Evolutionary conservation across 441 rosid species (phyloP), one percentile per base, ranked within the genome.

Genomic region (Pelargonium australe): DNA sequence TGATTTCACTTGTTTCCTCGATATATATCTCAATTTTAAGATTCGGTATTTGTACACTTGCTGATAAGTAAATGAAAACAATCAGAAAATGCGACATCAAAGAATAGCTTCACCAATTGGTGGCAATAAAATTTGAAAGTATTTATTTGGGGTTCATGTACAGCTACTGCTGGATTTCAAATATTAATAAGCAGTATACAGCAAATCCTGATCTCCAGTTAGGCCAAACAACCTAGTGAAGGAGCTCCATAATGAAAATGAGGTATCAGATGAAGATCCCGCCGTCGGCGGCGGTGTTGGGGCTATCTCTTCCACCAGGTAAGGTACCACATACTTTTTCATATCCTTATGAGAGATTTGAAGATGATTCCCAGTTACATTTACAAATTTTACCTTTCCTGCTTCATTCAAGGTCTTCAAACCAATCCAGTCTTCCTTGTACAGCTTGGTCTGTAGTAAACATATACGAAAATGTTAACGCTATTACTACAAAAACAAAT

Each of bases 341-440:
- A 87, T 73, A 69, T 87, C 88, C 16, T 47, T 37, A 31, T 0
- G 66, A 20, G 95, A 87, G 67, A 89, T 87, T 61, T 80, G 82
- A 0, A 87, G 88, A 80, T 85, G 92, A 58, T 83, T 84, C 14
- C 92, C 89, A 0, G 87, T 44, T 0, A 85, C 87, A 45, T 75
- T 85, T 13, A 89, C 62, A 63, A 67, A 87, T 66, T 75, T 81
- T 4, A 89, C 87, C 74, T 75, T 87, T 69, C 95, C 89, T 5
- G 80, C 83, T 40, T 77, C 84, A 64, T 87, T 80, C 62, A 89
- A 75, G 9, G 76, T 65, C 73, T 78, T 82, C 16, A 89, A 83
- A 19, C 92, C 92, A 44, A 87, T 89, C 92, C 95, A 89, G 71
- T 87, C 95, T 77, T 87, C 90, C 0, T 37, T 73, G 70, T 87